Conservation (phyloP, 2,329 filamentous ascomycete genomes). For the Microsporum canis region DNA sequence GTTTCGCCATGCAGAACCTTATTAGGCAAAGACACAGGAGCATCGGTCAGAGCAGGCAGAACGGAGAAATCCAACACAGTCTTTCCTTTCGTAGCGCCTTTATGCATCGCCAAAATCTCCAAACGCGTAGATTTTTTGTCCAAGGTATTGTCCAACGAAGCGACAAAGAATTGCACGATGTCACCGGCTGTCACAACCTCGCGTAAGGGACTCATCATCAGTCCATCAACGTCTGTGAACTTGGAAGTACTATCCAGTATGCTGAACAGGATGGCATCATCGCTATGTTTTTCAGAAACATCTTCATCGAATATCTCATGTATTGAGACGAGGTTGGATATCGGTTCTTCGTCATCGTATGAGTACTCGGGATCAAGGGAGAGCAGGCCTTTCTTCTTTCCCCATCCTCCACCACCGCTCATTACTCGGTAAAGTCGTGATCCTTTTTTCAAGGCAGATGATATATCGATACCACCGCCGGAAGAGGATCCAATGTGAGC, state of each 20-base stretch:
- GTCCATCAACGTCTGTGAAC: constrained; percentile 17
- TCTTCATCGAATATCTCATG: constrained; percentile 19
- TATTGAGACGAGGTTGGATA: constrained; percentile 15
- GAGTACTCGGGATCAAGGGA: constrained; percentile 32
- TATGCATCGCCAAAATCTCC: neutral
- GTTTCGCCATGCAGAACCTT: neutral
- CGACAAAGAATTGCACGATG: constrained; percentile 33
- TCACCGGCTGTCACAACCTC: constrained; percentile 30
- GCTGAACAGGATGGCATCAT: neutral
- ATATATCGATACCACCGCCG: constrained; percentile 17
- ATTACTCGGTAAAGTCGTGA: constrained; percentile 33
- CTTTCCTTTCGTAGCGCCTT: neutral
- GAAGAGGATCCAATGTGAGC: constrained; percentile 9
- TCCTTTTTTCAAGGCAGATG: constrained; percentile 22
- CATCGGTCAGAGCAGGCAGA: neutral
- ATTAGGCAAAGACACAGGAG: neutral
- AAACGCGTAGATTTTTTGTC: neutral
- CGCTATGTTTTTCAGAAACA: neutral
- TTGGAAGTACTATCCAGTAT: constrained; percentile 15
- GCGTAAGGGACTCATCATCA: constrained; percentile 29
- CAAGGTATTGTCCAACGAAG: constrained; percentile 9
- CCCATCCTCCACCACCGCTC: constrained; percentile 36
- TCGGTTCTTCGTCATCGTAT: constrained; percentile 10
- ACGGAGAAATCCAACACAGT: neutral
- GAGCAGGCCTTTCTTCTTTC: constrained; percentile 35